Conservation (phyloP, 345 rosid genomes). For the Bruguiera parviflora region DNA sequence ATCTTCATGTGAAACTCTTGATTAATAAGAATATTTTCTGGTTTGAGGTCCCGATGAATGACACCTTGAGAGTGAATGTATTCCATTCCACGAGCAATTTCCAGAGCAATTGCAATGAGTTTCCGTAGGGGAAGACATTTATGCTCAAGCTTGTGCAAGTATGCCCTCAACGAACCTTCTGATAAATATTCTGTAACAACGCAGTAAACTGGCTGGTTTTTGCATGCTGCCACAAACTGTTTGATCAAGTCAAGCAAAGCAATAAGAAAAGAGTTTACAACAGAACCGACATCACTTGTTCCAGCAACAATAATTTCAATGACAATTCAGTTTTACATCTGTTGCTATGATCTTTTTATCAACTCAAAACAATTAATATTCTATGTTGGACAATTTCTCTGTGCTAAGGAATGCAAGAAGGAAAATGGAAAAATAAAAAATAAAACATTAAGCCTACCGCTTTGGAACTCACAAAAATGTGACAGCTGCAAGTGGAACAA, state of each 20-base stretch:
- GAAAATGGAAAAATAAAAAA: neutral
- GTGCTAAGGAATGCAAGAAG: neutral
- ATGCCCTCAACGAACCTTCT: slow-evolving; percentile 79
- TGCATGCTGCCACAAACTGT: slow-evolving; percentile 75
- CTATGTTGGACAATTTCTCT: neutral
- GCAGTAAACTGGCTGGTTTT: slow-evolving; percentile 65
- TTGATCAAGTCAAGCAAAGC: slow-evolving; percentile 7
- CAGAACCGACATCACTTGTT: neutral
- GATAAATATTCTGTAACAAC: slow-evolving; percentile 68
- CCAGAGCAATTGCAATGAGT: slow-evolving; percentile 61
- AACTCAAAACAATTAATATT: neutral
- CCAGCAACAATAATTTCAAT: neutral
- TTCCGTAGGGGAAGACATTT: slow-evolving; percentile 63
- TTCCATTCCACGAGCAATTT: slow-evolving; percentile 88
- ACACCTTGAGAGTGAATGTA: slow-evolving; percentile 82
- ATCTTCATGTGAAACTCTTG: slow-evolving; percentile 67
- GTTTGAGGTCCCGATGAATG: slow-evolving; percentile 97
- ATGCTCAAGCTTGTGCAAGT: slow-evolving; percentile 85
- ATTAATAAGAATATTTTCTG: slow-evolving; percentile 80
- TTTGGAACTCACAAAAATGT: neutral
- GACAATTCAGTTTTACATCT: neutral
- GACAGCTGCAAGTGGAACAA: neutral
- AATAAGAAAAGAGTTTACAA: neutral
- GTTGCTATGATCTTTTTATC: neutral
- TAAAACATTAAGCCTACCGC: neutral